These are phyloP conservation scores for Cercospora zeae-maydis DNA, from an alignment of 2,329 filamentous ascomycete species.

Conservation along the genomic window DNA sequence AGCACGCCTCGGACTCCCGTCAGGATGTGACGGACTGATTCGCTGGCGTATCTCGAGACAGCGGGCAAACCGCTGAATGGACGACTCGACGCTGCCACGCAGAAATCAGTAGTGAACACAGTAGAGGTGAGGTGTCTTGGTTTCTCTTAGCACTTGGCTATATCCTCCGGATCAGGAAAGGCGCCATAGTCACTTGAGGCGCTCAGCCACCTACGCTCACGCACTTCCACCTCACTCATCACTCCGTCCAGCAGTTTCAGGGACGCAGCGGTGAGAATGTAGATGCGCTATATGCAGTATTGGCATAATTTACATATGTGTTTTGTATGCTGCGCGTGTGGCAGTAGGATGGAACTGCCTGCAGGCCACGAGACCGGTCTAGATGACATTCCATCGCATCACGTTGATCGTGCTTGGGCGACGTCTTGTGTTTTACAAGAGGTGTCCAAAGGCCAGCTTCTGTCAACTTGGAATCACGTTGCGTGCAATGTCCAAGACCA, in stretches of 20 bases:
- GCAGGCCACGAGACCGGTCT: background rate
- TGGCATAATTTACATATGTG: background rate
- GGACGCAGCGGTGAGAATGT: background rate
- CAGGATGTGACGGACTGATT: slow-evolving; percentile 1
- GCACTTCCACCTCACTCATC: background rate
- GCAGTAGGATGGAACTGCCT: background rate
- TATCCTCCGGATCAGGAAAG: slow-evolving; percentile 25
- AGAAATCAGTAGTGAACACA: background rate
- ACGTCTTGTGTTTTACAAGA: background rate
- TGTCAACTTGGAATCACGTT: background rate
- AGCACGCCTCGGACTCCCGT: slow-evolving; percentile 1
- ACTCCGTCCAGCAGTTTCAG: background rate
- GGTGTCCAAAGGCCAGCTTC: background rate
- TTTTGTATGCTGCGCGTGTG: background rate
- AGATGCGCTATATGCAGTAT: background rate
- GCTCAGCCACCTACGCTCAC: slow-evolving; percentile 35
- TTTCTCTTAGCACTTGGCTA: slow-evolving; percentile 16
- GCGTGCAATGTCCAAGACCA: background rate
- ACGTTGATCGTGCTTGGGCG: background rate
- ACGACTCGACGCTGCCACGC: background rate
- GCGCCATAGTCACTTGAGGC: slow-evolving; percentile 28
- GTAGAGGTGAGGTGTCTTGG: slow-evolving; percentile 9
- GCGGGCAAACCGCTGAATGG: background rate
- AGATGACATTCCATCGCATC: background rate
- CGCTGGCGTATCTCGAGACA: background rate